phyloP scores from a whole-genome alignment of 1,139 yeast species.

The Nakaseomyces bracarensis region DNA sequence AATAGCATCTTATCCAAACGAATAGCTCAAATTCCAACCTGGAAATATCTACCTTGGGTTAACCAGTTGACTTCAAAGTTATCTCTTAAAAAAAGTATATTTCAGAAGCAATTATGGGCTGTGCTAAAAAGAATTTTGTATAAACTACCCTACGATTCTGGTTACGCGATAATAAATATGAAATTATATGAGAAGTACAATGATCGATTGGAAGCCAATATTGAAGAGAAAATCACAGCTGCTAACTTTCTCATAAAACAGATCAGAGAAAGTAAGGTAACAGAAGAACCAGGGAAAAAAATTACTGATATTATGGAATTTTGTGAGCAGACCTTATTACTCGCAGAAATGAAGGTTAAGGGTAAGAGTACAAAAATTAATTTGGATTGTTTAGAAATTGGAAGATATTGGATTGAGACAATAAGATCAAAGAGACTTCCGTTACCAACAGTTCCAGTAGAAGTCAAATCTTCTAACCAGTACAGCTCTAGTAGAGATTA shows the following conservation, averaged over 20 bases:
- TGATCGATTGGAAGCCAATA: neutral
- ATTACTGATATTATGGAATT: slow-evolving; percentile 38
- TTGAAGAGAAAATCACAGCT: slow-evolving; percentile 1
- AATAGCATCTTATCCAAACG: slow-evolving; percentile 34
- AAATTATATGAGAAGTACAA: slow-evolving; percentile 36
- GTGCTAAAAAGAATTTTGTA: slow-evolving; percentile 45
- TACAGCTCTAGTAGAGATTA: slow-evolving; percentile 63
- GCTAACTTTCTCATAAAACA: neutral
- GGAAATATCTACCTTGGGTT: slow-evolving; percentile 68
- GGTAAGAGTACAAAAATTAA: slow-evolving; percentile 33
- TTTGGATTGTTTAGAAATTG: slow-evolving; percentile 37
- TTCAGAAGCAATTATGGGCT: slow-evolving; percentile 47
- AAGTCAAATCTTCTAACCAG: slow-evolving; percentile 39
- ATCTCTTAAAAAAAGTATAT: slow-evolving; percentile 39
- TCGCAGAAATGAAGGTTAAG: slow-evolving; percentile 44
- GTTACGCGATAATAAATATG: slow-evolving; percentile 60
- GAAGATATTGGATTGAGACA: slow-evolving; percentile 48
- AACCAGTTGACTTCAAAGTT: slow-evolving; percentile 76
- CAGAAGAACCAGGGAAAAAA: slow-evolving; percentile 17
- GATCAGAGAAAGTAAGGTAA: neutral
- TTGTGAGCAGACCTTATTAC: slow-evolving; percentile 42
- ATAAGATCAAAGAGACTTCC: slow-evolving; percentile 47
- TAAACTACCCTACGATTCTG: slow-evolving; percentile 69
- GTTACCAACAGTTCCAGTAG: slow-evolving; percentile 52
- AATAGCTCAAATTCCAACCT: slow-evolving; percentile 42